Base-by-base conservation (phyloP, 306 rosid genomes). In the Cucurbita moschata region DNA sequence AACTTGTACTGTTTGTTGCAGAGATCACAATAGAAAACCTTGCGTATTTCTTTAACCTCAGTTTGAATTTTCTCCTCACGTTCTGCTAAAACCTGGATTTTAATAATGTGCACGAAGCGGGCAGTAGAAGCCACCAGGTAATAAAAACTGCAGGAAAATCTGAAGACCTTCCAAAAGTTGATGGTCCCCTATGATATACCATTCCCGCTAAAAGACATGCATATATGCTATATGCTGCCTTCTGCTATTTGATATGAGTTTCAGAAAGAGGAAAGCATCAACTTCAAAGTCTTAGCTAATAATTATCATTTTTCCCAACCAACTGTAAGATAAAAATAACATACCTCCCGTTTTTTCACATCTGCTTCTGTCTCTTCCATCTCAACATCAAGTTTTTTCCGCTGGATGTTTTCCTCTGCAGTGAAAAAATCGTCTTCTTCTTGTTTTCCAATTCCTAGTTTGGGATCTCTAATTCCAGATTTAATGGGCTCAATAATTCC, bases 111-210 rank as follows among this genome's bases (percentile, higher is more conserved):
- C 96, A 90, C 88, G 97, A 90, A 88, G 97, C 96, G 83, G 89
- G 96, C 96, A 88, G 96, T 83, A 90, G 96, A 92, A 88, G 96
- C 98, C 97, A 89, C 94, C 98, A 90, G 97, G 98, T 90, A 93
- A 93, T 93, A 93, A 90, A 93, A 93, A 93, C 98, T 90, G 98
- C 94, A 93, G 88, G 96, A 93, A 93, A 90, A 90, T 93, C 97
- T 90, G 93, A 93, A 88, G 98, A 93, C 83, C 96, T 85, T 90
- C 94, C 96, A 90, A 90, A 90, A 87, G 88, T 87, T 87, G 92
- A 90, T 85, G 96, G 88, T 88, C 92, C 89, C 85, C 82, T 87
- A 89, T 84, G 94, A 92, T 83, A 87, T 82, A 88, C 87, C 92
- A 86, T 82, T 87, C 94, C 87, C 92, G 78, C 86, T 85, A 87